These are phyloP conservation scores for Blastocystis sp. DNA, from an alignment of 352 stramenopile species.

Conservation along the genomic window DNA sequence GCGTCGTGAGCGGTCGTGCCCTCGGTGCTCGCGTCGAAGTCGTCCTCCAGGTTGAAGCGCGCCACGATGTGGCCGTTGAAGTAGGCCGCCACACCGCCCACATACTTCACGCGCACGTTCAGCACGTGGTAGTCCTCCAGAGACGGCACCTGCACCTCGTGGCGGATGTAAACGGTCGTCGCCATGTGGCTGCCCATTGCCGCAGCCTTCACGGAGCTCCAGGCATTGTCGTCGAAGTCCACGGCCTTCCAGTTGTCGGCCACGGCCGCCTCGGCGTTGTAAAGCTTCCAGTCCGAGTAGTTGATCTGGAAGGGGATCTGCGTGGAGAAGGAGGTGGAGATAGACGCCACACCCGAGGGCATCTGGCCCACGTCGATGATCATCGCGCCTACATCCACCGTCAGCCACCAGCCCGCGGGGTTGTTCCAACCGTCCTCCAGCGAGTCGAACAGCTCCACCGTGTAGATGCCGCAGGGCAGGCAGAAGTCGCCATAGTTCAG, in stretches of 20 bases:
- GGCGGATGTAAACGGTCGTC: constrained; percentile 27
- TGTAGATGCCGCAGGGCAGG: constrained; percentile 5
- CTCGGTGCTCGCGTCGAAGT: constrained; percentile 22
- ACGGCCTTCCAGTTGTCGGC: neutral
- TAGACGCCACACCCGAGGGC: neutral
- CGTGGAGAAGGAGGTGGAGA: constrained; percentile 9
- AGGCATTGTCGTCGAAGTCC: constrained; percentile 19
- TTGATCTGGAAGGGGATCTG: constrained; percentile 46
- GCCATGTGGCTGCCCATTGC: neutral
- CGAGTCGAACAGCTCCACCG: neutral
- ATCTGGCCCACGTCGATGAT: neutral
- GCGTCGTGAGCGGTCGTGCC: neutral
- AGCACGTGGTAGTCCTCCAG: constrained; percentile 42
- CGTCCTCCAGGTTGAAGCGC: constrained; percentile 40
- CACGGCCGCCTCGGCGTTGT: neutral
- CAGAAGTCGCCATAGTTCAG: constrained; percentile 15
- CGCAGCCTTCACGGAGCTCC: neutral
- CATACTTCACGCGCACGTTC: constrained; percentile 43
- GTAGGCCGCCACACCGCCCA: constrained; percentile 30
- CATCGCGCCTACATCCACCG: constrained; percentile 27
- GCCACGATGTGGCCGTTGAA: constrained; percentile 38
- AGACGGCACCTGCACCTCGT: neutral
- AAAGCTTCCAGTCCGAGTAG: constrained; percentile 5
- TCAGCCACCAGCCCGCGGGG: constrained; percentile 1
- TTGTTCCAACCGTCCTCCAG: neutral